These are phyloP conservation scores for Stemphylium vesicarium DNA, from an alignment of 2,329 filamentous ascomycete species.

Conservation along the genomic window DNA sequence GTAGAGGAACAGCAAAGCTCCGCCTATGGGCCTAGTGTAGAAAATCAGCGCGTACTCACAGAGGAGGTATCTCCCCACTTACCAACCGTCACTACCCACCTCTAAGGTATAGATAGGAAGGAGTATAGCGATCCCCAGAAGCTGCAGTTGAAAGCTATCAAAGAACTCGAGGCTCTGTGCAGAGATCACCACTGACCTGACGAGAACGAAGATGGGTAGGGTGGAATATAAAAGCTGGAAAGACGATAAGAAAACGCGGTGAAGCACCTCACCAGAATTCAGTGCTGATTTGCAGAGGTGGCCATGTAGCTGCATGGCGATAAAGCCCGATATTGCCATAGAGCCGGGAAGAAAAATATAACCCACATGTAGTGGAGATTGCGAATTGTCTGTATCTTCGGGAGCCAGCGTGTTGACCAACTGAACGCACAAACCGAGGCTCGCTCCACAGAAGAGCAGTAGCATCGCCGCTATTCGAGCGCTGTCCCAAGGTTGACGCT, in stretches of 20 bases:
- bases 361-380: background rate
- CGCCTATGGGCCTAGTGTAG: background rate
- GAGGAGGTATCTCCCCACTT: background rate
- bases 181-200: background rate
- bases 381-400: background rate
- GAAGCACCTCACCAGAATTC: background rate
- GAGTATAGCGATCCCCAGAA: slow-evolving; percentile 1
- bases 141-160: background rate
- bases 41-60: background rate
- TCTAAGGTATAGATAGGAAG: background rate
- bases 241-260: background rate
- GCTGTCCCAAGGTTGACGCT: background rate
- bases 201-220: background rate
- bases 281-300: background rate
- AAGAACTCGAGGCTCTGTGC: background rate
- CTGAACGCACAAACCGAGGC: background rate
- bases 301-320: background rate
- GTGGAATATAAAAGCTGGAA: background rate
- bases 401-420: background rate
- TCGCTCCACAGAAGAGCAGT: background rate
- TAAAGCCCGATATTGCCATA: background rate
- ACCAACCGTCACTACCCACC: background rate
- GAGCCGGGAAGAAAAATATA: background rate
- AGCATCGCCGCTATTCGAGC: background rate
- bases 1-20: background rate